Percentiles rank a stretch among this genome's conserved stretches.
Conservation (phyloP, 78 protist genomes). For the Dictyostelium capitatum region DNA sequence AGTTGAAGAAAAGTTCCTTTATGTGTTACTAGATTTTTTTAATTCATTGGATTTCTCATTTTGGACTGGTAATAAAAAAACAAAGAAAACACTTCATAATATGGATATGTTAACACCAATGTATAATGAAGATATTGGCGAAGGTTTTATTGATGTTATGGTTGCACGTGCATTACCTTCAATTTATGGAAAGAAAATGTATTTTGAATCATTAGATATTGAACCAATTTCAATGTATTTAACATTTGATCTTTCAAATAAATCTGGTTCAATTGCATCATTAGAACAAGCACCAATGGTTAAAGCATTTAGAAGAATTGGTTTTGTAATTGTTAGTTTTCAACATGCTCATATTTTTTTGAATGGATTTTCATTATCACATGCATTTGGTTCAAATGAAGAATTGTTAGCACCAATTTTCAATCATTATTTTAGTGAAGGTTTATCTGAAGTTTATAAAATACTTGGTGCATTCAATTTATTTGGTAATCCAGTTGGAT, state of each 20-base stretch:
- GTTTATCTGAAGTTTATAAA: conserved; percentile 76
- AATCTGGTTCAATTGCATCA: conserved; percentile 30
- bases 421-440: conserved; percentile 78
- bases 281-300: conserved; percentile 80
- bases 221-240: conserved; percentile 55
- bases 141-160: conserved; percentile 69
- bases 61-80: conserved; percentile 69
- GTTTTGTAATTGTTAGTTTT: conserved; percentile 73
- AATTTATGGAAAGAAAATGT: conserved; percentile 74
- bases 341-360: conserved; percentile 78
- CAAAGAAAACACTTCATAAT: conserved; percentile 18
- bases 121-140: conserved; percentile 51
- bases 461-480: conserved; percentile 89
- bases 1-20: conserved; percentile 54
- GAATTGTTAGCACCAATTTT: conserved; percentile 73
- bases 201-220: conserved; percentile 65
- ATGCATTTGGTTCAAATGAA: conserved; percentile 80
- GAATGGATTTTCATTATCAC: conserved; percentile 34
- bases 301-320: conserved; percentile 60
- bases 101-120: conserved; percentile 46
- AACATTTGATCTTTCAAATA: conserved; percentile 69
- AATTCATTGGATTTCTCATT: conserved; percentile 62
- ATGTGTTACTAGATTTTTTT: conserved; percentile 65
- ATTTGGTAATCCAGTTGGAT: conserved; percentile 91
- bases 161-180: conserved; percentile 45